Evolutionary conservation across 2,329 filamentous ascomycete species (phyloP).

Genomic region (Phyllosticta citriasiana): DNA sequence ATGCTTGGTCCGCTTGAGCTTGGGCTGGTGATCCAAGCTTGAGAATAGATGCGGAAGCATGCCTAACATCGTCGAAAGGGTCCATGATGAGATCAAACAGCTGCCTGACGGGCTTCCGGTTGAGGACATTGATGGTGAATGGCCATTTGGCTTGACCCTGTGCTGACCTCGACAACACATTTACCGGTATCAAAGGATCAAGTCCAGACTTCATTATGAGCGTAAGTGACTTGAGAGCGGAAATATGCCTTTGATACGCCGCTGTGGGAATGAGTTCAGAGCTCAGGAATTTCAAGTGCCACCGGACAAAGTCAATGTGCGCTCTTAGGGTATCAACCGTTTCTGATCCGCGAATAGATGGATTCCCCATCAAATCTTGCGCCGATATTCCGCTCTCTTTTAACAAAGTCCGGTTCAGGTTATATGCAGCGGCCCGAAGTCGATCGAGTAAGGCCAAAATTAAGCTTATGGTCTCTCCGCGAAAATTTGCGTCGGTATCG

Average conservation of each 20-base stretch:
- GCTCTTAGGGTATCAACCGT: conserved; percentile 26
- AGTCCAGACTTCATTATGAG: conserved; percentile 60
- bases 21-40: conserved; percentile 15
- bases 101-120: conserved; percentile 42
- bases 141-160: conserved; percentile 41
- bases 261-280: conserved; percentile 67
- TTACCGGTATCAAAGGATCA: conserved; percentile 38
- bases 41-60: conserved; percentile 38
- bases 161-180: conserved; percentile 37
- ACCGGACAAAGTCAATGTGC: conserved; percentile 57
- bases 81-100: conserved; percentile 75
- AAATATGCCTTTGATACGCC: conserved; percentile 84
- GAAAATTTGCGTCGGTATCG: conserved; percentile 76
- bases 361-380: background rate
- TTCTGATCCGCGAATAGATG: background rate
- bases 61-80: conserved; percentile 85
- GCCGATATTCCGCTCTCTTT: background rate
- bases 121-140: conserved; percentile 37
- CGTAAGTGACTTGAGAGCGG: conserved; percentile 60
- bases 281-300: conserved; percentile 64
- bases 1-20: background rate
- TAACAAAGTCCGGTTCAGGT: conserved; percentile 17
- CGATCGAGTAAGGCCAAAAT: conserved; percentile 69
- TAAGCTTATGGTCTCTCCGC: conserved; percentile 68
- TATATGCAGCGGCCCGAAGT: conserved; percentile 35